A percentile compares a stretch with the other conserved stretches of the same genome.
phyloP scores from a whole-genome alignment of 2,329 filamentous ascomycete genomes.

The Zymoseptoria brevis region DNA sequence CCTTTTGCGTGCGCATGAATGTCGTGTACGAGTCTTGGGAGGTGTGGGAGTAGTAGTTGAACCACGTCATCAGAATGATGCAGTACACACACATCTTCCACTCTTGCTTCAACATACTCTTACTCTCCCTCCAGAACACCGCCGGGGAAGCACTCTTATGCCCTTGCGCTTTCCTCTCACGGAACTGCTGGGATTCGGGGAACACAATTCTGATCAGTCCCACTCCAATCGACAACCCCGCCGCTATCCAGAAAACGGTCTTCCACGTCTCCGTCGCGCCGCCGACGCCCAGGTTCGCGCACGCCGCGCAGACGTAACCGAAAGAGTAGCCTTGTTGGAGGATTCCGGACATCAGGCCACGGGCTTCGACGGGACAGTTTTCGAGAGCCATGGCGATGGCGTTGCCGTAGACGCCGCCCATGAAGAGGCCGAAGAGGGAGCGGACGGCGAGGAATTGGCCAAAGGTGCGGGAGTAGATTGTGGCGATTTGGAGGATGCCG shows the following conservation, averaged over 20 bases:
- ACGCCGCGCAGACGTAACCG: conserved; percentile 71
- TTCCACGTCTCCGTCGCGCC: conserved; percentile 60
- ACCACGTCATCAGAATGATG: conserved; percentile 67
- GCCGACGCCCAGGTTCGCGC: conserved; percentile 65
- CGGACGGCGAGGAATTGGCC: conserved; percentile 57
- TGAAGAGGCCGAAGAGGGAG: conserved; percentile 55
- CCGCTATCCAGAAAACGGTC: conserved; percentile 55
- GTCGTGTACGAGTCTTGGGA: conserved; percentile 76
- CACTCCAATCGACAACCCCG: conserved; percentile 59
- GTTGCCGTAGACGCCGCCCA: conserved; percentile 57
- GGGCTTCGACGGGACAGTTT: conserved; percentile 51
- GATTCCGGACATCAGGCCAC: conserved; percentile 71
- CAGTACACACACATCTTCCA: conserved; percentile 75
- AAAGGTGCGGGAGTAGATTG: conserved; percentile 67
- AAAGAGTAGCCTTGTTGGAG: conserved; percentile 62
- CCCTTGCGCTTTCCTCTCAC: conserved; percentile 57
- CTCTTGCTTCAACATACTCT: conserved; percentile 58
- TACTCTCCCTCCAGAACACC: conserved; percentile 62
- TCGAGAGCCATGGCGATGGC: conserved; percentile 55
- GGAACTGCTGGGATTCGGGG: conserved; percentile 68
- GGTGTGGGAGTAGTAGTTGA: conserved; percentile 69
- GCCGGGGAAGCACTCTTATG: conserved; percentile 40
- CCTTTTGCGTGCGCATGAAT: conserved; percentile 67
- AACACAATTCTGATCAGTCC: conserved; percentile 60
- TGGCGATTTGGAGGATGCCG: conserved; percentile 64